A percentile compares a stretch with the other conserved stretches of the same genome.
Evolutionary conservation across 2,329 filamentous ascomycete genomes (phyloP).

Genomic region (Hymenoscyphus repandus): DNA sequence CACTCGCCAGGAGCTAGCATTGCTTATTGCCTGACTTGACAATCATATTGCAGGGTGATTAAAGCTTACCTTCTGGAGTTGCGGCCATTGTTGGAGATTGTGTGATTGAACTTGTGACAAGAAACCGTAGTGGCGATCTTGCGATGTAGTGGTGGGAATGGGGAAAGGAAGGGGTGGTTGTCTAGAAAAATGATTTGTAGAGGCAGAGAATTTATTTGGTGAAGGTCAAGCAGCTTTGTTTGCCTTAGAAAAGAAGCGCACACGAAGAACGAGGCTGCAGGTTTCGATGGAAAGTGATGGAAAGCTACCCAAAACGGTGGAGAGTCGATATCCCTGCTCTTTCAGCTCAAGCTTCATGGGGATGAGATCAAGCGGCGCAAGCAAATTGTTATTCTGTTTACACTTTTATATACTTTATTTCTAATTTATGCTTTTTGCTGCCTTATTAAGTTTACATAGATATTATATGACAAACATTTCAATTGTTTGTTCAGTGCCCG

Average conservation of each 20-base stretch:
- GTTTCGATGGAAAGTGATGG: slow-evolving; percentile 9
- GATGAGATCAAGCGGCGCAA: not conserved
- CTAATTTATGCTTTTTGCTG: too few species aligned
- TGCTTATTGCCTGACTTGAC: not conserved
- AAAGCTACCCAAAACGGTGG: slow-evolving; percentile 1
- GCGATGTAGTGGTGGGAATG: not conserved
- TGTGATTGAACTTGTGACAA: not conserved
- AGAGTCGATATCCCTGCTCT: not conserved
- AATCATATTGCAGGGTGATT: slow-evolving; percentile 5
- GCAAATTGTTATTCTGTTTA: not conserved
- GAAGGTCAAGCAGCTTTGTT: not conserved
- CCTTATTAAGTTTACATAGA: too few species aligned
- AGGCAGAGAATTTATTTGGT: slow-evolving; percentile 4
- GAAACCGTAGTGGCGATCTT: not conserved
- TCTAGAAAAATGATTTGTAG: not conserved
- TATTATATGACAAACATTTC: too few species aligned
- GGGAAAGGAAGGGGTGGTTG: not conserved
- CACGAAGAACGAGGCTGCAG: slow-evolving; percentile 3
- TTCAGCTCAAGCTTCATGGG: not conserved
- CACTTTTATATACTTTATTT: not conserved
- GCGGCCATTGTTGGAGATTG: slow-evolving; percentile 19
- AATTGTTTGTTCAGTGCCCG: too few species aligned
- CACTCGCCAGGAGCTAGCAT: not conserved
- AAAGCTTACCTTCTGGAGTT: slow-evolving; percentile 29
- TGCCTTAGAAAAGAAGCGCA: slow-evolving; percentile 1